Evolutionary conservation across 2,329 filamentous ascomycete species (phyloP), one percentile per base, ranked within the genome.

Genomic region (Microcyclospora tardicrescens): DNA sequence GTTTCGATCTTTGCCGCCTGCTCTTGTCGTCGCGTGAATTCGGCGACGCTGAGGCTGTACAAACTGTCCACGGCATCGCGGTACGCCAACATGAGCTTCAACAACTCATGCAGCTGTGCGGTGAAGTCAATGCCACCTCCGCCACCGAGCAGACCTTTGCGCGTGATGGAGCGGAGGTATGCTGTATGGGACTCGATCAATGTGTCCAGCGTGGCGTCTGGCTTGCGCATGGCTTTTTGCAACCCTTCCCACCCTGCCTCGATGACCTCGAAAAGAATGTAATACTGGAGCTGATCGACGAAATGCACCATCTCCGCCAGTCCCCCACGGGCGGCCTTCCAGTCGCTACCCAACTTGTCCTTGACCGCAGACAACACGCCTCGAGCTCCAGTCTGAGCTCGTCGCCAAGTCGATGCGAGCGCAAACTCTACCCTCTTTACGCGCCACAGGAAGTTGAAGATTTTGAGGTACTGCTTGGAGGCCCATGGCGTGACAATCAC

Each of bases 291-390:
- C 62, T 98, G 91, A 46, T 85, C 85, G 54, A 96, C 80, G 56
- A 98, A 96, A 60, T 98, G 93, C 12, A 96, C 84, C 91, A 98
- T 98, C 61, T 98, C 93, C 10, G 89, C 87, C 29, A 96, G 77
- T 13, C 80, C 79, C 42, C 87, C 91, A 41, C 89, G 74, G 4
- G 87, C 93, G 11, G 73, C 77, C 58, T 94, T 95, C 91, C 91
- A 98, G 37, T 89, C 82, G 28, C 43, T 45, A 16, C 54, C 56
- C 6, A 59, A 43, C 43, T 75, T 73, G 49, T 81, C 77, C 36
- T 85, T 79, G 3, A 82, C 73, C 27, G 75, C 81, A 44, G 82
- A 80, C 6, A 98, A 73, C 1, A 96, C 86, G n/a, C 89, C 86
- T 43, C 91, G 75, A 3, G 87, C 78, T 33, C 91, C 91, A 0